Percentiles rank a stretch among this genome's conserved stretches.
Evolutionary conservation across 2,329 filamentous ascomycete genomes (phyloP).

Genomic region (Pseudogymnoascus sp.): DNA sequence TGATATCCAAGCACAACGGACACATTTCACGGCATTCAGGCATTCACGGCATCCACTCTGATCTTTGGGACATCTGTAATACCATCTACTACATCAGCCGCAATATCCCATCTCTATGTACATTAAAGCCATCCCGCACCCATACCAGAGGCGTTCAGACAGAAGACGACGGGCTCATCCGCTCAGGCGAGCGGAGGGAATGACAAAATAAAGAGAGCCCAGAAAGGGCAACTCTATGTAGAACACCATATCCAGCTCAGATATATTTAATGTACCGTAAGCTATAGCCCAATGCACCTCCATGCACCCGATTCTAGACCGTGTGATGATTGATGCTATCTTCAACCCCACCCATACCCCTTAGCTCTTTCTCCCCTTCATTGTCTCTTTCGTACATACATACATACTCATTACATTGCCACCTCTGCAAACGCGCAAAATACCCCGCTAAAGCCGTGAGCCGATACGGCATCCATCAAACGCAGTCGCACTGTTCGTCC

Average conservation of each 20-base stretch:
- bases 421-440: not conserved
- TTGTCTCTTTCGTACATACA: slow-evolving; percentile 8
- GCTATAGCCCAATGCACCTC: not conserved
- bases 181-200: not conserved
- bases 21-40: not conserved
- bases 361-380: slow-evolving; percentile 8
- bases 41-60: not conserved
- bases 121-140: not conserved
- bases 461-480: not conserved
- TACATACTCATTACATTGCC: slow-evolving; percentile 6
- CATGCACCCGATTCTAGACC: not conserved
- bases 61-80: not conserved
- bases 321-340: not conserved
- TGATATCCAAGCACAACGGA: not conserved
- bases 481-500: not conserved
- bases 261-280: slow-evolving; percentile 2
- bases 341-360: not conserved
- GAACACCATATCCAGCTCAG: slow-evolving; percentile 1
- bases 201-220: not conserved
- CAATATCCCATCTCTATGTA: slow-evolving; percentile 5
- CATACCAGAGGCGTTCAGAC: not conserved
- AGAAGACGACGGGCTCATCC: not conserved
- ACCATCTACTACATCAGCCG: not conserved
- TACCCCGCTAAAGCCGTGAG: not conserved
- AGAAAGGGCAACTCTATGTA: not conserved